phyloP scores from a whole-genome alignment of 768 basidiomycete species.

The Boletus huronensis region DNA sequence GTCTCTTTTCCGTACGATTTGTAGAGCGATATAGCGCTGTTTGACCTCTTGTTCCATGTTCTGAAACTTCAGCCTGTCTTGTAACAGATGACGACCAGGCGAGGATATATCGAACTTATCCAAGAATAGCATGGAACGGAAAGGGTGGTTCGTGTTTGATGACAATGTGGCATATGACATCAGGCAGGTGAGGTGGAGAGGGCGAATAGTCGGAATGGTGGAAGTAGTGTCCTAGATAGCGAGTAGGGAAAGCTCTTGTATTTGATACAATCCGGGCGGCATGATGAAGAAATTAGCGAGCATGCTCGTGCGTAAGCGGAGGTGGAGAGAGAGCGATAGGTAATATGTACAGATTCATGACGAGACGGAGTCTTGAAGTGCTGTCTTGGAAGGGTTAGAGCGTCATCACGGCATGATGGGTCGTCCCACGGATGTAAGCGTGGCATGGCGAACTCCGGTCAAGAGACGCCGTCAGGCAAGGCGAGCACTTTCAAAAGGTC shows the following conservation, averaged over 20 bases:
- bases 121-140: slow-evolving; percentile 41
- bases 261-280: slow-evolving; percentile 33
- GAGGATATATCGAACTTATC: slow-evolving; percentile 49
- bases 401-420: slow-evolving; percentile 27
- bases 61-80: slow-evolving; percentile 21
- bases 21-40: slow-evolving; percentile 43
- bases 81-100: slow-evolving; percentile 38
- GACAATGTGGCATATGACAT: slow-evolving; percentile 27
- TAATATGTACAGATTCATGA: slow-evolving; percentile 26
- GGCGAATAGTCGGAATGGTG: slow-evolving; percentile 33
- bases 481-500: not conserved
- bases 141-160: slow-evolving; percentile 25
- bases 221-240: slow-evolving; percentile 28
- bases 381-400: slow-evolving; percentile 27
- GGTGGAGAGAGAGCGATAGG: slow-evolving; percentile 14
- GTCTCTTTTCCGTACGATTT: slow-evolving; percentile 39
- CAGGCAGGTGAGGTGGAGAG: slow-evolving; percentile 35
- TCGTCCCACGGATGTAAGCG: slow-evolving; percentile 27
- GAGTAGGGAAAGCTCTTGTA: slow-evolving; percentile 36
- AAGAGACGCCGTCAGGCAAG: slow-evolving; percentile 19
- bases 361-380: slow-evolving; percentile 27
- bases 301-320: slow-evolving; percentile 29
- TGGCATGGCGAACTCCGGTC: slow-evolving; percentile 11
- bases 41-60: slow-evolving; percentile 44
- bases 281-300: slow-evolving; percentile 29